Percentiles rank a stretch among this genome's conserved stretches.
phyloP scores from a whole-genome alignment of 441 rosid species.

The Bruguiera hainesii region DNA sequence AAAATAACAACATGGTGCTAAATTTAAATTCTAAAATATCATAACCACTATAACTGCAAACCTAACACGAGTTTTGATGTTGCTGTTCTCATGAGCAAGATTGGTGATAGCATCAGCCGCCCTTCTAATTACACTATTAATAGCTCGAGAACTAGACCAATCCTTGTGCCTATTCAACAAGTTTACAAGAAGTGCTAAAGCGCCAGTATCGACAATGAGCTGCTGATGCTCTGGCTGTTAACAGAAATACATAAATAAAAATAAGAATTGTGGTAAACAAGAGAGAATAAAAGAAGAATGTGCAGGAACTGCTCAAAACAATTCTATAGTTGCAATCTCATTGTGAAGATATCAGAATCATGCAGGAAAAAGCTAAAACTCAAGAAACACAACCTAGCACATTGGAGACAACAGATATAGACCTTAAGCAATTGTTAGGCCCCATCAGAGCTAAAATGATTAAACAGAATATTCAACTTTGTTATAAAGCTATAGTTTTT shows the following conservation, averaged over 20 bases:
- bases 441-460: too few species aligned
- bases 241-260: conserved; percentile 23
- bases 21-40: conserved; percentile 15
- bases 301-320: not conserved
- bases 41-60: conserved; percentile 31
- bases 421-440: too few species aligned
- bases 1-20: conserved; percentile 18
- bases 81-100: conserved; percentile 98
- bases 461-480: too few species aligned
- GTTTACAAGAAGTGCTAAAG: conserved; percentile 74
- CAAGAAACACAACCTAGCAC: too few species aligned
- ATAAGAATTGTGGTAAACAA: not conserved
- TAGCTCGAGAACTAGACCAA: conserved; percentile 66
- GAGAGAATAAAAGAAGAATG: not conserved
- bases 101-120: conserved; percentile 98
- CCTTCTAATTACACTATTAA: conserved; percentile 85
- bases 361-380: too few species aligned
- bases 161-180: conserved; percentile 72
- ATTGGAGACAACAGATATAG: too few species aligned
- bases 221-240: conserved; percentile 98
- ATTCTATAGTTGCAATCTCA: too few species aligned
- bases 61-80: conserved; percentile 95
- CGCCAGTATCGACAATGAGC: conserved; percentile 87
- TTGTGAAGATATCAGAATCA: too few species aligned
- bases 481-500: too few species aligned